phyloP scores from a whole-genome alignment of 176 grass and related monocot genomes.

The Oryza longistaminata region DNA sequence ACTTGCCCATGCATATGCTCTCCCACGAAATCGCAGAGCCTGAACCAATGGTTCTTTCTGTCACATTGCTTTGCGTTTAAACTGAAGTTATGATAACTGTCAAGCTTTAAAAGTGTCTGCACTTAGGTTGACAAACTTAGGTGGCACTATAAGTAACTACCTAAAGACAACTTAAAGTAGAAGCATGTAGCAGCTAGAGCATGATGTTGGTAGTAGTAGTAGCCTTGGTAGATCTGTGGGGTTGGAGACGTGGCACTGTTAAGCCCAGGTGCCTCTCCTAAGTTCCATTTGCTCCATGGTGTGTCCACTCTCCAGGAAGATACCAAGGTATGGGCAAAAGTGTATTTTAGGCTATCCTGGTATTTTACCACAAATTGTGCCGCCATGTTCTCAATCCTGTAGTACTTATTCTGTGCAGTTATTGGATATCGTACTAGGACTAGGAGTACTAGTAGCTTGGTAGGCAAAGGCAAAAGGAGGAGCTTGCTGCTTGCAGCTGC shows the following conservation, averaged over 20 bases:
- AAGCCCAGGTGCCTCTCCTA: not conserved
- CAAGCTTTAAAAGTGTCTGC: slow-evolving; percentile 20
- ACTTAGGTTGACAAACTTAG: slow-evolving; percentile 34
- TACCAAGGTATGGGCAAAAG: not conserved
- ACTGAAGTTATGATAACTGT: not conserved
- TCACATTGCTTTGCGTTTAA: not conserved
- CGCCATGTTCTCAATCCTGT: not conserved
- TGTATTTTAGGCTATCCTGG: not conserved
- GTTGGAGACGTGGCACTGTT: not conserved
- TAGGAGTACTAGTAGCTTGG: too few species aligned
- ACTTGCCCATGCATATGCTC: not conserved
- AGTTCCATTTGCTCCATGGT: not conserved
- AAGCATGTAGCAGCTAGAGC: slow-evolving; percentile 22
- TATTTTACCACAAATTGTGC: not conserved
- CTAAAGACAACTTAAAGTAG: slow-evolving; percentile 26
- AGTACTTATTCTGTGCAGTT: not conserved
- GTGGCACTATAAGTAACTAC: slow-evolving; percentile 8
- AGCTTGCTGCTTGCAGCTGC: too few species aligned
- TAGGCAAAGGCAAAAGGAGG: too few species aligned
- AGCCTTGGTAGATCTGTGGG: slow-evolving; percentile 14
- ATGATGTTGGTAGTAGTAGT: not conserved
- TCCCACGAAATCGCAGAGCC: not conserved
- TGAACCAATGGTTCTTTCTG: not conserved
- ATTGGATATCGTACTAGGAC: too few species aligned
- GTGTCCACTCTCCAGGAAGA: not conserved